These are phyloP conservation scores for Ophiocordyceps camponoti-leonardi DNA, from an alignment of 2,329 filamentous ascomycete genomes.

Conservation along the genomic window DNA sequence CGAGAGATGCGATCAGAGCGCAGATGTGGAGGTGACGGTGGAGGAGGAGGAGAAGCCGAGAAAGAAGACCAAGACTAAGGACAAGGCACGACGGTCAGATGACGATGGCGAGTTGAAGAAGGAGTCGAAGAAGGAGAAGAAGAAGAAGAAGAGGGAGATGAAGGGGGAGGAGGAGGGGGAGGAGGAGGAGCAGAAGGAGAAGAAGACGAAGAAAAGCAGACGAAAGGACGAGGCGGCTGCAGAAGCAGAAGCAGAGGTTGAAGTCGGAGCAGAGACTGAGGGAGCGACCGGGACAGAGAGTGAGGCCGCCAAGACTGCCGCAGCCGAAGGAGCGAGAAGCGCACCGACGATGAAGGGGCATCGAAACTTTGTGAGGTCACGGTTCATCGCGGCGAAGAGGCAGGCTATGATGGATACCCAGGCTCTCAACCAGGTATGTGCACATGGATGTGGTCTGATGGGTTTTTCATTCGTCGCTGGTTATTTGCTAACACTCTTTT, in stretches of 20 bases:
- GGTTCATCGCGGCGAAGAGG: slow-evolving; percentile 79
- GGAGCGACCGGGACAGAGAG: slow-evolving; percentile 14
- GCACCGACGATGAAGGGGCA: slow-evolving; percentile 31
- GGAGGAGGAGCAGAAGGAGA: slow-evolving; percentile 25
- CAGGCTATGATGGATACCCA: slow-evolving; percentile 66
- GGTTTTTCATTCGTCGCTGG: neutral
- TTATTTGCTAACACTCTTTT: too few relatives aligned
- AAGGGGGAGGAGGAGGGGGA: slow-evolving; percentile 15
- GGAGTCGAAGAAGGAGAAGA: slow-evolving; percentile 2
- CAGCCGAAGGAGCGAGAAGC: slow-evolving; percentile 22
- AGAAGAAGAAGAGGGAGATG: slow-evolving; percentile 13
- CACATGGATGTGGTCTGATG: neutral
- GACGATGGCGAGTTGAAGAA: neutral
- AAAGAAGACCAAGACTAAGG: slow-evolving; percentile 10
- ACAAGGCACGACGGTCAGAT: slow-evolving; percentile 4
- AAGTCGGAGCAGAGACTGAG: neutral
- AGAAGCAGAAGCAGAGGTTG: slow-evolving; percentile 2
- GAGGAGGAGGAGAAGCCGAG: neutral
- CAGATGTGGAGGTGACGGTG: neutral
- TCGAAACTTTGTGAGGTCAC: slow-evolving; percentile 58
- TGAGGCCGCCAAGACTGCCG: slow-evolving; percentile 12
- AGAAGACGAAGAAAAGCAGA: too few relatives aligned
- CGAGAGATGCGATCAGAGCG: slow-evolving; percentile 22
- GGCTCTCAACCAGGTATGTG: slow-evolving; percentile 69
- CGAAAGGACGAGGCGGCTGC: slow-evolving; percentile 26